Conservation (phyloP, 176 grass and related monocot species). For the Aegilops tauschii region DNA sequence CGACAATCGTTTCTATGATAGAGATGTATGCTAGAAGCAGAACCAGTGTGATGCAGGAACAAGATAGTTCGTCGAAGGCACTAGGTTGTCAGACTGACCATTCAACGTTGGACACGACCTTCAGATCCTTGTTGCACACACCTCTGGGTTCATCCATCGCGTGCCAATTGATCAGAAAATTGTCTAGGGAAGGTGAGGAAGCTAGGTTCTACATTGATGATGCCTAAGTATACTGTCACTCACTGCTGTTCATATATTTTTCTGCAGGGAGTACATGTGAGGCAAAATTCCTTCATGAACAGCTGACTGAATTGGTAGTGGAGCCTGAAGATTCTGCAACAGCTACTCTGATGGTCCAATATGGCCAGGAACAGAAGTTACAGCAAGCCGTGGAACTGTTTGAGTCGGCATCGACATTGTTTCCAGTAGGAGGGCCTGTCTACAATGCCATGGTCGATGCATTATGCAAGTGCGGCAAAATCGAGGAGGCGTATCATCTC, state of each 20-base stretch:
- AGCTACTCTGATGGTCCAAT: constrained; percentile 73
- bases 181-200: constrained; percentile 73
- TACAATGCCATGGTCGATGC: constrained; percentile 77
- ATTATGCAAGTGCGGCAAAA: constrained; percentile 65
- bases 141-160: constrained; percentile 42
- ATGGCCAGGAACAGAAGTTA: constrained; percentile 57
- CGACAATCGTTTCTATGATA: constrained; percentile 41
- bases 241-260: constrained; percentile 35
- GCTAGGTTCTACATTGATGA: neutral
- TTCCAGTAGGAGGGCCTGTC: constrained; percentile 29
- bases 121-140: constrained; percentile 58
- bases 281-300: constrained; percentile 56
- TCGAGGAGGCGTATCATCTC: constrained; percentile 48
- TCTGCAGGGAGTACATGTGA: constrained; percentile 53
- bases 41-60: constrained; percentile 39
- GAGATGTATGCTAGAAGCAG: constrained; percentile 63
- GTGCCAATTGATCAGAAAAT: constrained; percentile 68
- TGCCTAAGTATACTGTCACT: neutral
- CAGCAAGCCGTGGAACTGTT: constrained; percentile 52
- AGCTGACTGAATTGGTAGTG: constrained; percentile 46
- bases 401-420: constrained; percentile 28
- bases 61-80: constrained; percentile 35
- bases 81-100: constrained; percentile 7
- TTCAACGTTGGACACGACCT: constrained; percentile 2
- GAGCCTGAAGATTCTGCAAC: constrained; percentile 58